These are phyloP conservation scores for Protoeuglena noctilucae DNA, from an alignment of 139 green algal genomes.

Conservation along the genomic window DNA sequence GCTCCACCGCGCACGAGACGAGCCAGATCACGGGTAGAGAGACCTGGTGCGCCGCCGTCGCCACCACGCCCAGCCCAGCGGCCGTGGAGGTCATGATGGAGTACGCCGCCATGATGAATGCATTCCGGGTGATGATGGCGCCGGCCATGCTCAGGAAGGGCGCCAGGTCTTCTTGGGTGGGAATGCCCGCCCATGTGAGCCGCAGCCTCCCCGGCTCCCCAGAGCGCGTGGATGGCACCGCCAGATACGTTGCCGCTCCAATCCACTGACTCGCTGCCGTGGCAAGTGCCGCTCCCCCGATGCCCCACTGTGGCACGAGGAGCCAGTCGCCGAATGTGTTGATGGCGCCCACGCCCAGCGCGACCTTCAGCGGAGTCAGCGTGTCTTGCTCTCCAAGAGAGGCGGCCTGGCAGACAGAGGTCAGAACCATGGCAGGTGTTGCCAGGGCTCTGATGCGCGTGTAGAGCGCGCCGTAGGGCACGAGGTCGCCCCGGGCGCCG, in stretches of 20 bases:
- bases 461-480: constrained; percentile 12
- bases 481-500: constrained; percentile 4
- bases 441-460: constrained; percentile 32
- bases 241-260: constrained; percentile 21
- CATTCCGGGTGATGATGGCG: constrained; percentile 28
- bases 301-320: constrained; percentile 11
- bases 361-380: constrained; percentile 33
- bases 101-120: constrained; percentile 35
- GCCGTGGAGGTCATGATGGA: constrained; percentile 29
- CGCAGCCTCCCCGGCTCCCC: constrained; percentile 5
- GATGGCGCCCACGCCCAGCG: constrained; percentile 15
- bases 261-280: constrained; percentile 33
- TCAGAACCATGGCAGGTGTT: constrained; percentile 34
- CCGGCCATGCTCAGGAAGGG: constrained; percentile 21
- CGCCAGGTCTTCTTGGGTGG: constrained; percentile 9
- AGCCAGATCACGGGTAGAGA: constrained; percentile 51
- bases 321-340: constrained; percentile 38
- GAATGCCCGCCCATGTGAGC: constrained; percentile 16
- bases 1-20: constrained; percentile 40
- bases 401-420: constrained; percentile 30
- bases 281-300: constrained; percentile 25
- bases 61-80: constrained; percentile 22
- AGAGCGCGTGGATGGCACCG: constrained; percentile 12
- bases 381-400: constrained; percentile 52
- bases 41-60: constrained; percentile 39